Base-by-base conservation (phyloP, 306 rosid genomes). In the Vigna angularis region DNA sequence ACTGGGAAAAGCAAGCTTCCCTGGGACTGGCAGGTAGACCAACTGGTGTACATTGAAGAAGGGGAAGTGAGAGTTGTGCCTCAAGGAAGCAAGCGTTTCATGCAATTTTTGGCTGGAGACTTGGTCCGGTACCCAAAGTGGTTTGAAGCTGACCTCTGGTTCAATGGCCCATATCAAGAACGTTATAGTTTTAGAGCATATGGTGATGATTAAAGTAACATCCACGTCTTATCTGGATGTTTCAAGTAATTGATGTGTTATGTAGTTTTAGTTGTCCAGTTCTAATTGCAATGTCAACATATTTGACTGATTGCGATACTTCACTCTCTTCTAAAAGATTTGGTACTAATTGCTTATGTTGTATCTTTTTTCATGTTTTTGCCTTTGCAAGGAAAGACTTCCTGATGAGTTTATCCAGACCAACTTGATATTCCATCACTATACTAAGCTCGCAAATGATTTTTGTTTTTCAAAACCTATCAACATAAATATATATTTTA, bases 1-100 rank as follows among this genome's bases (percentile, higher is more conserved):
- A 94, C 95, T 0, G 89, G 93, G 1, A 92, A 92, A 85, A 77
- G 90, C 82, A 81, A 34, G 77, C 42, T 94, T 59, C 97, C 98
- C 0, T 90, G 98, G 97, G 98, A 94, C 61, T 94, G 97, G 98
- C 98, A 92, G 79, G 95, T 83, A 69, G 97, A 92, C 75, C 98
- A 90, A 78, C 66, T 94, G 75, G 93, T 94, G 51, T 92, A 92
- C 88, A 85, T 92, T 44, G 97, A 94, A 88, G 97, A 92, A 87
- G 97, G 98, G 56, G 97, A 92, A 77, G 98, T 94, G 63, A 86
- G 93, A 74, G 97, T 94, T 22, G 95, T 92, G 42, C 93, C 95
- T 13, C 91, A 94, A 83, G 97, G 95, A 15, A 90, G 98, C 86
- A 61, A 88, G 87, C 87, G 74, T 5, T 94, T 78, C 84, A 94